A percentile compares a stretch with the other conserved stretches of the same genome.
phyloP scores from a whole-genome alignment of 345 rosid genomes.

The Noccaea caerulescens region DNA sequence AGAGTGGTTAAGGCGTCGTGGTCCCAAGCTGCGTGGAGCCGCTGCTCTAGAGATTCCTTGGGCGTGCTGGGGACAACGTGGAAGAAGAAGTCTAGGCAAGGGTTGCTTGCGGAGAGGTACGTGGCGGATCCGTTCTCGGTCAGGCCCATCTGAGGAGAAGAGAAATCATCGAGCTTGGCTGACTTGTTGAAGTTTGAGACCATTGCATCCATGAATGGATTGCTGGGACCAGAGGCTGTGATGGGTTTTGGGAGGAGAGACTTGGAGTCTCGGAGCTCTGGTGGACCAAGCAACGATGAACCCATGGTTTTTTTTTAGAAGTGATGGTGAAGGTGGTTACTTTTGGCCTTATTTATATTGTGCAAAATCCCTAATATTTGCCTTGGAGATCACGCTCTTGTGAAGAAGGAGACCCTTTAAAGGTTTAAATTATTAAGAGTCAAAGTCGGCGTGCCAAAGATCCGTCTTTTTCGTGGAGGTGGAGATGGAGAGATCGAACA shows the following conservation, averaged over 20 bases:
- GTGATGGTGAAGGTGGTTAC: background rate
- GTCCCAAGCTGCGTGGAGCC: constrained; percentile 52
- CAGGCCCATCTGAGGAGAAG: constrained; percentile 45
- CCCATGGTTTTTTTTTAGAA: constrained; percentile 23
- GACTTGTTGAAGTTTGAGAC: constrained; percentile 47
- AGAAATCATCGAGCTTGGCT: background rate
- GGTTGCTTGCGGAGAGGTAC: constrained; percentile 49
- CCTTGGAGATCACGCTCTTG: background rate
- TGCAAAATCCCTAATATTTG: background rate
- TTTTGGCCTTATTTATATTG: background rate
- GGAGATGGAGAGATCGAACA: too few relatives aligned
- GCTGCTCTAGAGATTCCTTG: constrained; percentile 29
- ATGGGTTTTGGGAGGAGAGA: background rate
- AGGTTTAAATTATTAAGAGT: too few relatives aligned
- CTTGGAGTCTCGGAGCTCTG: constrained; percentile 42
- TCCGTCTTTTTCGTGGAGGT: constrained; percentile 1
- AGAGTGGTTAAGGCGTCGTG: constrained; percentile 58
- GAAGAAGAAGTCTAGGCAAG: constrained; percentile 68
- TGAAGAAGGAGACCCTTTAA: background rate
- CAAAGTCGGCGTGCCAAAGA: background rate
- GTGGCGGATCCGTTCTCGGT: constrained; percentile 57
- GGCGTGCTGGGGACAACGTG: constrained; percentile 62
- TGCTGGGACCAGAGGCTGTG: background rate
- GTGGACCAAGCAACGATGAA: constrained; percentile 53
- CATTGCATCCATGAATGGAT: constrained; percentile 53